Base-by-base conservation (phyloP, 23 red algal species). In the Gracilariopsis chorda region DNA sequence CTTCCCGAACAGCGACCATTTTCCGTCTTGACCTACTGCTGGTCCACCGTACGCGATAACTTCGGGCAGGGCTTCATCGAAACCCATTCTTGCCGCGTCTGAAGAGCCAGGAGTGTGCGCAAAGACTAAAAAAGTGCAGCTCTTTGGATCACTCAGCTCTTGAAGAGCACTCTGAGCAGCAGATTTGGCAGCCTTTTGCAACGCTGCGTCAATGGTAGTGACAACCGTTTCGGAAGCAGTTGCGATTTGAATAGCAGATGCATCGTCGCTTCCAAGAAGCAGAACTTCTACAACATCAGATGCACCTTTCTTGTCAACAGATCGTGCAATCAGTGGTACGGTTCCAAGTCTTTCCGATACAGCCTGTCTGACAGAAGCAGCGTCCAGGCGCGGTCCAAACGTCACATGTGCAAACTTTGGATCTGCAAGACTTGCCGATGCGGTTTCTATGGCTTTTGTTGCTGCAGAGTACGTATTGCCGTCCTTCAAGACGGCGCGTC, bases 11-110 rank as follows among this genome's bases (percentile, higher is more conserved):
- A 85, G 51, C 61, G 61, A 41, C 44, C 65, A 78, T 1, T 35
- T 58, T 30, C 29, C 70, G 16, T 65, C 73, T 12, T 33, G 32
- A 61, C 86, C 51, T 7, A 63, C 37, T 0, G 90, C 90, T 49
- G 79, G 62, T 5, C 90, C 90, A 35, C 90, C 90, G 42, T 93
- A 93, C 48, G 80, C 90, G 16, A 93, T 59, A n/a, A 65, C 78
- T 17, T 70, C 90, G 17, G 27, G 23, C 5, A 42, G 39, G n/a
- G 78, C 90, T 12, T 35, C 65, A 72, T 86, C 65, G 36, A 93
- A 44, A 46, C 65, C 90, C n/a, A 29, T 62, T 51, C 78, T 72
- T 12, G 71, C 90, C 2, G 78, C 73, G 19, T 83, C 69, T 39
- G 41, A 23, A 14, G 78, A 57, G 13, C 64, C 79, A 20, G 61